Evolutionary conservation across 257 asterid species (phyloP), one percentile per base, ranked within the genome.

Genomic region (Linaria vulgaris): DNA sequence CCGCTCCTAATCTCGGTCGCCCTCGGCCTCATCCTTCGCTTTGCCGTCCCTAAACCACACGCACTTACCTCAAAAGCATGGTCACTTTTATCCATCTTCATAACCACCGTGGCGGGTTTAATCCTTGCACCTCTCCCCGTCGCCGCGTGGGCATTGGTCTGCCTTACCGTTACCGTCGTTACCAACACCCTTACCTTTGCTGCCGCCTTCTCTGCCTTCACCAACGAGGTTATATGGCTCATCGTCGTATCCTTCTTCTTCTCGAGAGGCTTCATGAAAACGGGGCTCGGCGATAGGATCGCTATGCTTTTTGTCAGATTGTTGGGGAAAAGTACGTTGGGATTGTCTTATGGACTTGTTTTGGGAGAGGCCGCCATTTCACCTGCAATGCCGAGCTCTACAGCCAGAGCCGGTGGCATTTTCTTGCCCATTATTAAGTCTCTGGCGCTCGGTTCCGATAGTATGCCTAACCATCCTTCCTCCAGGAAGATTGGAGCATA

Each of bases 351-450:
- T 50, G 96, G 96, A 6, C 69, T 89, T 49, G 75, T 75, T 12
- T 39, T 86, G 38, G 88, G 95, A 9, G 96, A 86, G 75, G 83
- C 79, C 0, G 74, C 77, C 0, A 73, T 88, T 38, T 80, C 94
- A n/a, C 95, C 96, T 15, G 96, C 88, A 11, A 84, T 88, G 88
- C 96, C 96, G 1, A 86, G 96, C 41, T 58, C 81, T 15, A 80
- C 90, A 1, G 95, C 96, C 0, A 68, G 96, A 41, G 92, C 95
- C 14, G 96, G 95, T 14, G 96, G 96, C 2, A 84, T 88, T 5
- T 88, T 88, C 50, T 38, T 88, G 80, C 96, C 96, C 7, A 86
- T 89, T 47, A 89, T 89, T 21, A 82, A 79, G 68, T 86, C 95
- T 0, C 54, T 89, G 66, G 85, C 96, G 0, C 41, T 68, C 49